Base-by-base conservation (phyloP, 305 asterid species). In the Fraxinus ornus region DNA sequence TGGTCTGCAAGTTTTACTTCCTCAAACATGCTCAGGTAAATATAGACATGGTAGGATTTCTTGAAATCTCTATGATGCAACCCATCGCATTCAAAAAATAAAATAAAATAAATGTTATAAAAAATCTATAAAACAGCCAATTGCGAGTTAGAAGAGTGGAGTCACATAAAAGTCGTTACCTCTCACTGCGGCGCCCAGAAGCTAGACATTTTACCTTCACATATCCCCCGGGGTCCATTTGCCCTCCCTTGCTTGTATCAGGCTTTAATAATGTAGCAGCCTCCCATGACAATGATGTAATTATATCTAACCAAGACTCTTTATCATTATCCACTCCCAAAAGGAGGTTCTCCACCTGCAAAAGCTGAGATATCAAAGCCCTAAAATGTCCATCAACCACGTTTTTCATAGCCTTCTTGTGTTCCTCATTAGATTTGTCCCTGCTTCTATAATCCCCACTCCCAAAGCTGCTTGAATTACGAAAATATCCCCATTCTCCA, bases 171-270 rank as follows among this genome's bases (percentile, higher is more conserved):
- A 80, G 80, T 52, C 83, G 76, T 87, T 91, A 96, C 99, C 99
- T 92, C 83, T 96, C 97, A 57, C 91, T 90, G 37, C 95, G 97
- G 83, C 80, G 90, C 71, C 99, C 99, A 68, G 98, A 90, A 71
- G 98, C 98, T 79, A 94, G 84, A 87, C 99, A 94, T 88, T 96
- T 94, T 32, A 96, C 97, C 89, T 96, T 96, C 77, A 94, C 98
- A 82, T 96, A 96, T 17, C 97, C 94, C 79, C 97, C 98, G 2
- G 98, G 99, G 87, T 96, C 98, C 98, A 94, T 96, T 88, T 95
- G 98, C 68, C 97, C 98, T 75, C 99, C 92, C 79, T 91, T 90
- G 89, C 98, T 96, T 79, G 84, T 96, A 85, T 96, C 99, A 76
- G 98, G 98, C 90, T 91, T 96, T 83, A 96, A 87, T 49, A 92